A percentile compares a stretch with the other conserved stretches of the same genome.
phyloP scores from a whole-genome alignment of 1,284 basidiomycete genomes.

The Tylopilus sp. region DNA sequence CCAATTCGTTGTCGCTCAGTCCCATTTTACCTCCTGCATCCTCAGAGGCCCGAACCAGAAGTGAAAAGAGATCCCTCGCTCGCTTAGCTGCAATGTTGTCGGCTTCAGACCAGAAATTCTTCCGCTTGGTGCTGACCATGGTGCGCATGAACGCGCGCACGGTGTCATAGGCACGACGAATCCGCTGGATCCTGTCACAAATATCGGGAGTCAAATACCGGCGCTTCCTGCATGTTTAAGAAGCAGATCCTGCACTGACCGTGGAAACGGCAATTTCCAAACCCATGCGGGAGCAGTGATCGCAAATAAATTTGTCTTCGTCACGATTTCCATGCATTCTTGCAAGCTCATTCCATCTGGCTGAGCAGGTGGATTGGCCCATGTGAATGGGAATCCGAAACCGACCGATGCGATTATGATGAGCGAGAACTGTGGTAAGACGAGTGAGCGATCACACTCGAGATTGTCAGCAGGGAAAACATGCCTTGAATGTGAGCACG shows the following conservation, averaged over 20 bases:
- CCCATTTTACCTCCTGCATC: constrained; percentile 41
- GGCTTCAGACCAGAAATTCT: constrained; percentile 27
- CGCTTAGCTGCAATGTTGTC: constrained; percentile 12
- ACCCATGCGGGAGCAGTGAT: constrained; percentile 41
- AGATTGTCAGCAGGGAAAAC: neutral
- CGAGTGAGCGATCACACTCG: neutral
- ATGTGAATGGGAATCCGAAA: constrained; percentile 48
- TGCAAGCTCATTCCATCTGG: constrained; percentile 43
- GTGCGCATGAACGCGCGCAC: constrained; percentile 39
- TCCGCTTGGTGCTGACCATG: constrained; percentile 38
- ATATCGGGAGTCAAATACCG: neutral
- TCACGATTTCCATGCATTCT: constrained; percentile 41
- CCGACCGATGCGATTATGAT: constrained; percentile 49
- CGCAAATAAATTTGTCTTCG: constrained; percentile 30
- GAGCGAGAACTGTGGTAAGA: constrained; percentile 40
- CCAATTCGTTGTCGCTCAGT: constrained; percentile 48
- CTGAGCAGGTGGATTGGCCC: constrained; percentile 35
- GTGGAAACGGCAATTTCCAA: constrained; percentile 40
- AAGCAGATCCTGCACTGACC: constrained; percentile 29
- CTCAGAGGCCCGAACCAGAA: constrained; percentile 50
- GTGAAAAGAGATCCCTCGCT: constrained; percentile 43
- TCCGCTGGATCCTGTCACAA: constrained; percentile 23
- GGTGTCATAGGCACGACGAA: constrained; percentile 28
- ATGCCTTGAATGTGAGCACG: constrained; percentile 44
- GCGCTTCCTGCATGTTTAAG: neutral